Conservation (phyloP, 345 rosid species). For the Aquilaria yunnanensis region DNA sequence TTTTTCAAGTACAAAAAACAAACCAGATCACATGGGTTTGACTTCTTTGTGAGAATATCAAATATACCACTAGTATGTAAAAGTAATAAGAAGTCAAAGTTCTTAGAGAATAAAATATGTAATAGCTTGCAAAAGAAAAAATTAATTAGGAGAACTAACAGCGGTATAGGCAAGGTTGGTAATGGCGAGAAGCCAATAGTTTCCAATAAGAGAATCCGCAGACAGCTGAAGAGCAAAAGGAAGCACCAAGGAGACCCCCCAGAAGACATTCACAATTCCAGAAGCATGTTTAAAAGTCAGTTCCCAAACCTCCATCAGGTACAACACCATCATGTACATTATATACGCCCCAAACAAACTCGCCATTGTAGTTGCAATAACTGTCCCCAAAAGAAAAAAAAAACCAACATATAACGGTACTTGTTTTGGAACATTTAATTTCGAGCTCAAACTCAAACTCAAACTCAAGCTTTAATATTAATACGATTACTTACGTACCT, state of each 20-base stretch:
- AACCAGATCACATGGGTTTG: no score
- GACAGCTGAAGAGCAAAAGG: conserved; percentile 5
- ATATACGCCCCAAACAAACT: not conserved
- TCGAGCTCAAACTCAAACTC: no score
- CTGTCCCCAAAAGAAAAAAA: no score
- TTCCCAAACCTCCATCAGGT: conserved; percentile 21
- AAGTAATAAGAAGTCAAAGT: no score
- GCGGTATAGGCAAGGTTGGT: conserved; percentile 8
- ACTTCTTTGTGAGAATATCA: no score
- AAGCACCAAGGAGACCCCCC: conserved; percentile 6
- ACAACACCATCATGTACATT: conserved; percentile 16
- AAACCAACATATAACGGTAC: no score
- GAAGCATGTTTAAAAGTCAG: conserved; percentile 13
- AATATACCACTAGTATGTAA: no score
- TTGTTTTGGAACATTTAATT: no score
- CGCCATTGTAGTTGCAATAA: not conserved
- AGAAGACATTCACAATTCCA: conserved; percentile 16
- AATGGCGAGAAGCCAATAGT: conserved; percentile 15
- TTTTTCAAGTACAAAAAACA: no score
- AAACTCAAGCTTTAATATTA: no score
- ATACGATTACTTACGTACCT: no score
- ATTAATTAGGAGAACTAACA: conserved; percentile 2
- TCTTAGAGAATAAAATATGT: no score
- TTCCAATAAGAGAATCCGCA: conserved; percentile 10
- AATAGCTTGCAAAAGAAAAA: not conserved